These are phyloP conservation scores for Carex cristatella DNA, from an alignment of 176 grass and related monocot species.

Conservation along the genomic window DNA sequence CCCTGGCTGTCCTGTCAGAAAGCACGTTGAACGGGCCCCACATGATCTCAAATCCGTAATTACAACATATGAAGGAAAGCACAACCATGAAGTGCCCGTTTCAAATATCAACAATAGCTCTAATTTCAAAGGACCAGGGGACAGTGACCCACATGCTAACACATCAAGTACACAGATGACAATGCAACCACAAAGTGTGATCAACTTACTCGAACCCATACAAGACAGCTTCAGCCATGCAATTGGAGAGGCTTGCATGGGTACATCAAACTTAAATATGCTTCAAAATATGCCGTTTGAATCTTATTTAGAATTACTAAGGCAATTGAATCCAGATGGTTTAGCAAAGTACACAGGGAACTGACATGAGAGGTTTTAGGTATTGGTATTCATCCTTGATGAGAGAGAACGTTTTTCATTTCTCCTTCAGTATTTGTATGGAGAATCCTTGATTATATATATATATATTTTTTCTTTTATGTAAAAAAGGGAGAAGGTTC, in stretches of 20 bases:
- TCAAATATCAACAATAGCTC: conserved; percentile 4
- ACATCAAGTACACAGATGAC: not conserved
- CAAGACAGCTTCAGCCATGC: not conserved
- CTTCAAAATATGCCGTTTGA: conserved; percentile 11
- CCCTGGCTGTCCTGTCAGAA: conserved; percentile 25
- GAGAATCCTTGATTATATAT: not conserved
- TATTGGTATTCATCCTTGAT: not conserved
- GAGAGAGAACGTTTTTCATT: not conserved
- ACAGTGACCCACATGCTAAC: not conserved
- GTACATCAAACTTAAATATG: conserved; percentile 10
- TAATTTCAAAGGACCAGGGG: not conserved
- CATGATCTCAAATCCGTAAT: conserved; percentile 36
- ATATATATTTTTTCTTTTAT: not conserved
- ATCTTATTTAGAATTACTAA: conserved; percentile 19
- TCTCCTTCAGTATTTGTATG: not conserved
- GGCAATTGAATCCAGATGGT: conserved; percentile 13
- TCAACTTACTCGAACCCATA: conserved; percentile 2
- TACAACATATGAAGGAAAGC: conserved; percentile 38
- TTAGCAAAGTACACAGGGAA: not conserved
- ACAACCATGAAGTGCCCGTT: conserved; percentile 29
- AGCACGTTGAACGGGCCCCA: conserved; percentile 28
- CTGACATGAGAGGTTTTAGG: not conserved
- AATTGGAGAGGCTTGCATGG: not conserved
- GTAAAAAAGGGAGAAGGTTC: not conserved
- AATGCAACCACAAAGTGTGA: not conserved